Base-by-base conservation (phyloP, 1,284 basidiomycete genomes). In the Blastosporella zonata region DNA sequence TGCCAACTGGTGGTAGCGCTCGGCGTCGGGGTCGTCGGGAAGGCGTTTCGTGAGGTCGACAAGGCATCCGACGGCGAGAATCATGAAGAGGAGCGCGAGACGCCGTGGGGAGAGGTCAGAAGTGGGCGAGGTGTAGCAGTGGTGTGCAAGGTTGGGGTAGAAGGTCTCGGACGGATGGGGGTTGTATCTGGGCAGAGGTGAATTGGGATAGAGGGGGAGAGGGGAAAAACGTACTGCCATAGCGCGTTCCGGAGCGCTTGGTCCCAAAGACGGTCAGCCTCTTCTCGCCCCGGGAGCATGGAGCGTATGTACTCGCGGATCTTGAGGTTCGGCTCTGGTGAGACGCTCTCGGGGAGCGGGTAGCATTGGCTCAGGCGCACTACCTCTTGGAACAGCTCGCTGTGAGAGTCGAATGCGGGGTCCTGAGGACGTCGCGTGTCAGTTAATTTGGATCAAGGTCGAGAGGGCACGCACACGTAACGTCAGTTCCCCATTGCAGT, bases 1-100 rank as follows among this genome's bases (percentile, higher is more conserved):
- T 2, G 76, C 79, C 13, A 81, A 67, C 36, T 77, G 75, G 57
- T 81, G 80, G 55, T 79, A 82, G 38, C 68, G 70, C 54, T 74
- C 74, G 4, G 79, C 76, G 50, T 78, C 73, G 2, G 71, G 62
- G n/a, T 72, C 73, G 47, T 79, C 70, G 15, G 71, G 66, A 1
- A 67, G 64, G 8, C 70, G 64, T 12, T 74, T 58, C 6, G 62
- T 66, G 6, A 79, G 64, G 60, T 78, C 73, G 9, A 76, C 73
- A 35, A 75, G 63, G 45, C 68, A 80, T 48, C 70, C 74, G 22
- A 77, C 67, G 25, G 75, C 72, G 20, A 77, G 59, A 27, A 76
- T 71, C 68, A 74, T 74, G 48, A 69, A 65, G 31, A 75, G 61
- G 7, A 75, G 61, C 2, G 68, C 70, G 13, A 74, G 64, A 23